A percentile compares a stretch with the other conserved stretches of the same genome.
phyloP scores from a whole-genome alignment of 768 basidiomycete species.

The Hygrophorus pudorinus region DNA sequence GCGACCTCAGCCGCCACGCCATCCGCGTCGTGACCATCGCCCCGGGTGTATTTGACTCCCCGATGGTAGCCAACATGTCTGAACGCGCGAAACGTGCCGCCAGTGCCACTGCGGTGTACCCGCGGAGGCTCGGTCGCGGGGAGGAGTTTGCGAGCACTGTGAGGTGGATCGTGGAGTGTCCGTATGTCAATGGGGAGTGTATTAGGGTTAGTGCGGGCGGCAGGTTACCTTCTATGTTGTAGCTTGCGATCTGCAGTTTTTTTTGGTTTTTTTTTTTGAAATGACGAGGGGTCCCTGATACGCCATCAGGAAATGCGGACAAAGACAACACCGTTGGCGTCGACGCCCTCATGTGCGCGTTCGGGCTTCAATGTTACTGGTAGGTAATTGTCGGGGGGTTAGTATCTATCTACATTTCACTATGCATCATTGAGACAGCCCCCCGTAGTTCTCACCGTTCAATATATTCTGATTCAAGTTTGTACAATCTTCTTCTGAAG shows the following conservation, averaged over 20 bases:
- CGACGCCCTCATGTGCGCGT: too few relatives aligned
- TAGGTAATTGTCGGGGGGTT: too few relatives aligned
- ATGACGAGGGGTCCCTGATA: too few relatives aligned
- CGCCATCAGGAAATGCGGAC: too few relatives aligned
- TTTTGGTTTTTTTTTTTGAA: too few relatives aligned
- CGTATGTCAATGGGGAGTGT: slow-evolving; percentile 47
- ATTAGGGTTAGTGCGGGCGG: slow-evolving; percentile 37
- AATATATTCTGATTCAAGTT: not conserved
- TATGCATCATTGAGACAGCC: too few relatives aligned
- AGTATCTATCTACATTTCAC: too few relatives aligned
- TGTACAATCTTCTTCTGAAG: not conserved
- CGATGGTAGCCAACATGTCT: slow-evolving; percentile 29
- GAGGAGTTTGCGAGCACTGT: slow-evolving; percentile 43
- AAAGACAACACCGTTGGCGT: too few relatives aligned
- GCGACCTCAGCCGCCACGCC: slow-evolving; percentile 44
- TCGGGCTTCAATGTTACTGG: too few relatives aligned
- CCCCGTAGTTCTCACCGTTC: too few relatives aligned
- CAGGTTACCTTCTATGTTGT: slow-evolving; percentile 28
- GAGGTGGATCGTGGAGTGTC: slow-evolving; percentile 37
- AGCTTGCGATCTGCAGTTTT: slow-evolving; percentile 2
- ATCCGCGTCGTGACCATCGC: slow-evolving; percentile 48
- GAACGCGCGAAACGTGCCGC: slow-evolving; percentile 25
- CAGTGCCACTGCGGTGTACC: slow-evolving; percentile 32
- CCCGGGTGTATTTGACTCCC: slow-evolving; percentile 42
- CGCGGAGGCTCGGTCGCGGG: slow-evolving; percentile 36